Evolutionary conservation across 1,284 basidiomycete genomes (phyloP), one percentile per base, ranked within the genome.

Genomic region (Neotropicomus parvogracilis): DNA sequence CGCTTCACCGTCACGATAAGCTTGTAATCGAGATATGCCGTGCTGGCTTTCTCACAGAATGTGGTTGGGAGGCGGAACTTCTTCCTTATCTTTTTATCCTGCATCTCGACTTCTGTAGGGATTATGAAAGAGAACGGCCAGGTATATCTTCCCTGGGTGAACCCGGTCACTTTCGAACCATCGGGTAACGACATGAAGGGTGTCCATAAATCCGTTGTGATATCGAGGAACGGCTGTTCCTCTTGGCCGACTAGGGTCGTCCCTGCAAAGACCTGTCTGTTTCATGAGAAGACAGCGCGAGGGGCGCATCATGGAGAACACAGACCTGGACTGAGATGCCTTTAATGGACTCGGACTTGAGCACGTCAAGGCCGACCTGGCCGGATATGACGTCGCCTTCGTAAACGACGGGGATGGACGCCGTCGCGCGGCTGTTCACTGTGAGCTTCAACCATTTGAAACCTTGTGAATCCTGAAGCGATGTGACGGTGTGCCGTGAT

Each of bases 11-110:
- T 77, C 13, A 77, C 73, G 3, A 71, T 55, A 11, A 80, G 54
- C 46, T 68, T 70, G 57, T 81, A 81, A 40, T 80, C 74, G 28
- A 81, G 70, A 42, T 74, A 73, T 8, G 68, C 72, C 5, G 71
- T 68, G 41, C 71, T 71, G 3, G 70, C 70, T 24, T 69, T 59
- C 55, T 80, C 75, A 0, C 71, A 69, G 50, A 79, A 75, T 37
- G 66, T 72, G n/a, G 76, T 73, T 4, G 78, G 78, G 6, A 77
- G 66, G 13, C 56, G 62, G 43, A 71, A 75, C 8, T 46, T 62
- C 13, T 53, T 62, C 55, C 56, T 65, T 14, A 53, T 58, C 34
- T 59, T 67, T 17, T 52, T 41, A 26, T 69, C 64, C 19, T 63
- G 55, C 17, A 72, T 55, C 24, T 56, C 54, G 12, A 76, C 71